Evolutionary conservation across 139 green algal genomes (phyloP).

Genomic region (Chlamydomonas eustigma): DNA sequence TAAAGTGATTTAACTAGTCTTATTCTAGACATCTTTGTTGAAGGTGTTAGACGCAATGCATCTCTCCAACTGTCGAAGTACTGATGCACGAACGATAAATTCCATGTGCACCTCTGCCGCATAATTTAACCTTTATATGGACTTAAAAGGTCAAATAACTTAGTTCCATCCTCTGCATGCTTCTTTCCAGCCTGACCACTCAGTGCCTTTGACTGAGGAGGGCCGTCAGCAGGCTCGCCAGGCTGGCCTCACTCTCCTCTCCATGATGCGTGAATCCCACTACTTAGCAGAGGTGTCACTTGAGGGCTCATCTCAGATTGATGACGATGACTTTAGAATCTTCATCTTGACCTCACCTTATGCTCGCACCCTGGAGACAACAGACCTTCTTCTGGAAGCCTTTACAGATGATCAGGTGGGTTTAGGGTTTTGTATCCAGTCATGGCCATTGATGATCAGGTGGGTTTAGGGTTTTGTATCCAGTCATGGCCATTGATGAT

Average conservation of each 20-base stretch:
- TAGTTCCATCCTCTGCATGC: not conserved
- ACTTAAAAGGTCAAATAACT: not conserved
- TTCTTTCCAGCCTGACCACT: not conserved
- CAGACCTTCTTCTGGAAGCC: constrained; percentile 14
- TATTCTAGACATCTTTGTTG: too few species aligned
- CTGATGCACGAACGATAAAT: not conserved
- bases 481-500: not conserved
- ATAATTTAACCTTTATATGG: not conserved
- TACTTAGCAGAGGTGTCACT: not conserved
- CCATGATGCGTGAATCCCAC: not conserved
- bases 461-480: not conserved
- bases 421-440: not conserved
- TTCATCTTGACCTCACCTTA: constrained; percentile 15
- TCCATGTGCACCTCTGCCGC: not conserved
- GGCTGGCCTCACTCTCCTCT: not conserved
- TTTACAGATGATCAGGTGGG: constrained; percentile 18
- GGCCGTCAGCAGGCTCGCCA: not conserved
- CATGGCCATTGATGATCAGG: constrained; percentile 11
- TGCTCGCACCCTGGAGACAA: constrained; percentile 17
- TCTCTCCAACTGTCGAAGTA: not conserved
- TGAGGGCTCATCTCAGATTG: not conserved
- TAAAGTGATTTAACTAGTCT: too few species aligned
- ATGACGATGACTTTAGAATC: not conserved
- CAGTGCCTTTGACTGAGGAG: not conserved
- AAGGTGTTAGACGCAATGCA: not conserved